phyloP scores from a whole-genome alignment of 108 stramenopile species.

The Licmophora abbreviata region DNA sequence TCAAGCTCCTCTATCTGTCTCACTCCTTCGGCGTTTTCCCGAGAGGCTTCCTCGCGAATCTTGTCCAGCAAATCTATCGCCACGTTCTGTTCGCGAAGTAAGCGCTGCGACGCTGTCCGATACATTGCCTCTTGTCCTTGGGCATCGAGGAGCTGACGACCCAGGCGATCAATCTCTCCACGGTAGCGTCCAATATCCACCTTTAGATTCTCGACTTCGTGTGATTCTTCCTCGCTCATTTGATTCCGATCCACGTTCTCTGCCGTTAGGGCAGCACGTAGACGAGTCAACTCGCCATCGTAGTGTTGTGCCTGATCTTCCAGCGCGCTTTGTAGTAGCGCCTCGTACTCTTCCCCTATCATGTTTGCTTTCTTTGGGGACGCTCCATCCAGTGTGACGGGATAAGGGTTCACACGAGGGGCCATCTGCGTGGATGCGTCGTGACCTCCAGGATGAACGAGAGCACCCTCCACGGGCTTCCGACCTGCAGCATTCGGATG shows the following conservation, averaged over 20 bases:
- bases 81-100: constrained; percentile 64
- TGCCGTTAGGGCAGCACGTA: constrained; percentile 55
- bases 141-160: constrained; percentile 39
- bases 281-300: constrained; percentile 67
- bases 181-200: constrained; percentile 33
- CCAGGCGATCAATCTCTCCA: constrained; percentile 30
- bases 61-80: constrained; percentile 61
- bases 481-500: constrained; percentile 1
- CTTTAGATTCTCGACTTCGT: constrained; percentile 44
- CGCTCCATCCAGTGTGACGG: constrained; percentile 3
- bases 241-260: constrained; percentile 27
- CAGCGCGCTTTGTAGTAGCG: constrained; percentile 78
- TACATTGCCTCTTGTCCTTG: constrained; percentile 65
- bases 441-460: background rate
- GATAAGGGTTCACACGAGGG: background rate
- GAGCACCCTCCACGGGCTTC: background rate
- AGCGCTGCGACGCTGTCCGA: constrained; percentile 43
- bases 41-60: constrained; percentile 46
- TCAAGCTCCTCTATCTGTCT: constrained; percentile 66
- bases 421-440: background rate
- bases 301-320: constrained; percentile 86
- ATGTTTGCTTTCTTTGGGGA: constrained; percentile 73
- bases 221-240: constrained; percentile 44
- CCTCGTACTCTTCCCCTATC: constrained; percentile 84
- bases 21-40: constrained; percentile 35